Evolutionary conservation across 2,329 filamentous ascomycete genomes (phyloP).

Genomic region (Aspergillus sojae): DNA sequence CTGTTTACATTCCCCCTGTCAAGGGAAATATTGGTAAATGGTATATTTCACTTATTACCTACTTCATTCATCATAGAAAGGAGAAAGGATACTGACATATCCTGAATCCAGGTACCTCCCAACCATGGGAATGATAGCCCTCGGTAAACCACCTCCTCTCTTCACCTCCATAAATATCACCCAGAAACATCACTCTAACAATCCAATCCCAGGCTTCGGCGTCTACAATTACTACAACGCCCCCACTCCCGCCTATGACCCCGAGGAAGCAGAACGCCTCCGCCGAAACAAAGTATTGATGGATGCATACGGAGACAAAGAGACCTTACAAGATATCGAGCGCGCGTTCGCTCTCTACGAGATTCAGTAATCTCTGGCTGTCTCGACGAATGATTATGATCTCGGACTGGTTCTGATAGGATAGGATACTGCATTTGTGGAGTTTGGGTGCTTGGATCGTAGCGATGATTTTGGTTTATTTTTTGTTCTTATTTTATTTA

Average conservation of each 20-base stretch:
- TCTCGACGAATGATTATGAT: not conserved
- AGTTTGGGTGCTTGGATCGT: not conserved
- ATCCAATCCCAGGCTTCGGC: slow-evolving; percentile 19
- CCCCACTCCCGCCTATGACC: slow-evolving; percentile 3
- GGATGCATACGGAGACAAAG: slow-evolving; percentile 51
- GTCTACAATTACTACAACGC: slow-evolving; percentile 16
- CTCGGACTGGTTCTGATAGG: not conserved
- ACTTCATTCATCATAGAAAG: not conserved
- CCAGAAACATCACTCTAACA: not conserved
- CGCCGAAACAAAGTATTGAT: slow-evolving; percentile 45
- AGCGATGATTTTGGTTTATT: not conserved
- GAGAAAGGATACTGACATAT: not conserved
- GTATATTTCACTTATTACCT: slow-evolving; percentile 3
- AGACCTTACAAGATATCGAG: slow-evolving; percentile 47
- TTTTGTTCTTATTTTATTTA: not conserved
- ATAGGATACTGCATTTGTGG: not conserved
- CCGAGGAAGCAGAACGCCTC: slow-evolving; percentile 36
- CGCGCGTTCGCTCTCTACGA: slow-evolving; percentile 49
- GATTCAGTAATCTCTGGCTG: slow-evolving; percentile 31
- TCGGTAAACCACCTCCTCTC: slow-evolving; percentile 13
- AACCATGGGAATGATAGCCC: slow-evolving; percentile 18
- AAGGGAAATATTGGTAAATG: slow-evolving; percentile 11
- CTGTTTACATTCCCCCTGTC: slow-evolving; percentile 5
- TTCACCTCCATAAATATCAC: not conserved
- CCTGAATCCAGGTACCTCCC: slow-evolving; percentile 17